Evolutionary conservation across 352 stramenopile species (phyloP).

Genomic region (Phytophthora hybrid): DNA sequence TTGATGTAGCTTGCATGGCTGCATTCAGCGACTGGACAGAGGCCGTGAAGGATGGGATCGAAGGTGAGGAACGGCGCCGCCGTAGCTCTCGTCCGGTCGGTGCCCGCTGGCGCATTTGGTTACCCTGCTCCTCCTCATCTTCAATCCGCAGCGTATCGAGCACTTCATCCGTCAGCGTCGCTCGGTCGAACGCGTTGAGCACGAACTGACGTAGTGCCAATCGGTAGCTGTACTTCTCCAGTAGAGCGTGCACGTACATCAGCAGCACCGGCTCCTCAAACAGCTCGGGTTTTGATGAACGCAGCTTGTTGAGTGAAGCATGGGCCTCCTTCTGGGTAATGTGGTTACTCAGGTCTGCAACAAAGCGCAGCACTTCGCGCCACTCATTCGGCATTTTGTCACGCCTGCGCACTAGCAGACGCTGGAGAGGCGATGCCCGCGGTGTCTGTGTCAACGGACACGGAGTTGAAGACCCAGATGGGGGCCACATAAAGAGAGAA

Average conservation of each 20-base stretch:
- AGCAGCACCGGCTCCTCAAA: constrained; percentile 88
- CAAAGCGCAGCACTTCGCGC: constrained; percentile 78
- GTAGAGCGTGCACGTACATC: constrained; percentile 82
- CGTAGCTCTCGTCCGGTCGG: constrained; percentile 59
- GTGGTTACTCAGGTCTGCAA: constrained; percentile 89
- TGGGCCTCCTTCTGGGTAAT: constrained; percentile 92
- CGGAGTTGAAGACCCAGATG: constrained; percentile 33
- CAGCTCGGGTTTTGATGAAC: constrained; percentile 67
- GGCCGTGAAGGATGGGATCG: constrained; percentile 87
- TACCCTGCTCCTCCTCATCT: constrained; percentile 54
- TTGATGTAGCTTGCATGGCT: constrained; percentile 73
- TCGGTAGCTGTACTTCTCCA: constrained; percentile 89
- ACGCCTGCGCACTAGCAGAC: constrained; percentile 53
- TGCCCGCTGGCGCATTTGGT: constrained; percentile 56
- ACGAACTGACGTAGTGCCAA: constrained; percentile 88
- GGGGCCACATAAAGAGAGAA: constrained; percentile 84
- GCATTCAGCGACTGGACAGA: constrained; percentile 86
- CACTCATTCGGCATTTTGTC: constrained; percentile 78
- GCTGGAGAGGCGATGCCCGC: constrained; percentile 62
- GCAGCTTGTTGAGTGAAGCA: constrained; percentile 85
- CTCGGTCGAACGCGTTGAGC: constrained; percentile 86
- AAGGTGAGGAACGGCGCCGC: constrained; percentile 82
- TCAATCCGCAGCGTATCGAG: constrained; percentile 68
- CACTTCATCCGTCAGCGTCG: constrained; percentile 76
- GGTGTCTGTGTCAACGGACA: constrained; percentile 71